Base-by-base conservation (phyloP, 202 grass and related monocot genomes). In the Brachypodium distachyon region DNA sequence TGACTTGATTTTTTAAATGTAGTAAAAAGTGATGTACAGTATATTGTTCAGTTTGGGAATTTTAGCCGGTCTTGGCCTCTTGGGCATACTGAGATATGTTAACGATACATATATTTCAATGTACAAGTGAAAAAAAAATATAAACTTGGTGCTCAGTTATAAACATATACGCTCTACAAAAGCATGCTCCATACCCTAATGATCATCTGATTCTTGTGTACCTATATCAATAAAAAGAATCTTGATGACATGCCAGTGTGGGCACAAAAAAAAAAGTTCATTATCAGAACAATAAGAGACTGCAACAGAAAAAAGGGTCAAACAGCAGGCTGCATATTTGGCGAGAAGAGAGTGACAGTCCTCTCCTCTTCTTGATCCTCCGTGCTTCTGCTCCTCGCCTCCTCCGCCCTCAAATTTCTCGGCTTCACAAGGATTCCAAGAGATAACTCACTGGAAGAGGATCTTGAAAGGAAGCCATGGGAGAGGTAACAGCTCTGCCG, bases 361-460 rank as follows among this genome's bases (percentile, higher is more conserved):
- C 52, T 10, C 64, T 58, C 37, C 4, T 46, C 78, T 74, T 63
- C 73, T 29, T 65, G 72, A 16, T 65, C 65, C 66, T 70, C 44
- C 72, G 36, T 71, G 38, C 61, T 25, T 70, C 57, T 47, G 44
- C 67, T 23, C 40, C 37, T n/a, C 48, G 19, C 49, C 38, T 67
- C 63, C 49, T 73, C 42, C 64, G 72, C 79, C 78, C 59, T 71
- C 39, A 71, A 49, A 56, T 70, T 26, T 74, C 78, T 77, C 56
- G 6, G 37, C 41, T 37, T 61, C 26, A 29, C 33, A 61, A 42
- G 28, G 39, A 70, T 71, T 50, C 18, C 61, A 32, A 16, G 11
- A 26, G 54, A 36, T 44, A 71, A 28, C 38, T 14, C 44, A 26
- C 16, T 37, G 46, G 6, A 48, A 50, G 72, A 82, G 58, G 75